A percentile compares a stretch with the other conserved stretches of the same genome.
Evolutionary conservation across 257 asterid genomes (phyloP).

Genomic region (Solanum piurae): DNA sequence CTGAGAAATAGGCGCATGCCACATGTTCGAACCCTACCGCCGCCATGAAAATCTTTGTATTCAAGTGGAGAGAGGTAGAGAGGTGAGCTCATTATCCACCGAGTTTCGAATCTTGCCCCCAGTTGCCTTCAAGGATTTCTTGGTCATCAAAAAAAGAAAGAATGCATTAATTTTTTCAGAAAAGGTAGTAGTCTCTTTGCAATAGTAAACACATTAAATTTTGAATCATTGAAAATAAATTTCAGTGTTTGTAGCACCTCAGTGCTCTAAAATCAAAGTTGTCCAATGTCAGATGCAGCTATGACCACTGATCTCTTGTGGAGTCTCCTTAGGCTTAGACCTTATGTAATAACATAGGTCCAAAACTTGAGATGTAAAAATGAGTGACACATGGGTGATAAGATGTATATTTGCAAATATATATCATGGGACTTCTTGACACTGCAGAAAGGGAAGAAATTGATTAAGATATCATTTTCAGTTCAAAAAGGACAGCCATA

Average conservation of each 20-base stretch:
- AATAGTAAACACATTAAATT: neutral
- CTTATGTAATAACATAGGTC: neutral
- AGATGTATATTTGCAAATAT: neutral
- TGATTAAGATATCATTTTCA: neutral
- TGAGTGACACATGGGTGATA: neutral
- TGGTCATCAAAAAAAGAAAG: neutral
- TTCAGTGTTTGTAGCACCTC: neutral
- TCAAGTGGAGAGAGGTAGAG: neutral
- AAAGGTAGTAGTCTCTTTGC: neutral
- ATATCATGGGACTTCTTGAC: neutral
- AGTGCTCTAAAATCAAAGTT: neutral
- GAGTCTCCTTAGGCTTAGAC: neutral
- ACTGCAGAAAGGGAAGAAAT: neutral
- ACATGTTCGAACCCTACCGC: neutral
- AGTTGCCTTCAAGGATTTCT: neutral
- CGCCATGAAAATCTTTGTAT: neutral
- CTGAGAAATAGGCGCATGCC: neutral
- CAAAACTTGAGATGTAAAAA: neutral
- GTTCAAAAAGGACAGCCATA: neutral
- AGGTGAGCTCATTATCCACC: neutral
- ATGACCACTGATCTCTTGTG: neutral
- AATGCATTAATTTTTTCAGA: neutral
- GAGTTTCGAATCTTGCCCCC: neutral
- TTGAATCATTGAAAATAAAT: neutral
- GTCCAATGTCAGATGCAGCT: neutral